Evolutionary conservation across 257 asterid species (phyloP), one percentile per base, ranked within the genome.

Genomic region (Penstemon davidsonii): DNA sequence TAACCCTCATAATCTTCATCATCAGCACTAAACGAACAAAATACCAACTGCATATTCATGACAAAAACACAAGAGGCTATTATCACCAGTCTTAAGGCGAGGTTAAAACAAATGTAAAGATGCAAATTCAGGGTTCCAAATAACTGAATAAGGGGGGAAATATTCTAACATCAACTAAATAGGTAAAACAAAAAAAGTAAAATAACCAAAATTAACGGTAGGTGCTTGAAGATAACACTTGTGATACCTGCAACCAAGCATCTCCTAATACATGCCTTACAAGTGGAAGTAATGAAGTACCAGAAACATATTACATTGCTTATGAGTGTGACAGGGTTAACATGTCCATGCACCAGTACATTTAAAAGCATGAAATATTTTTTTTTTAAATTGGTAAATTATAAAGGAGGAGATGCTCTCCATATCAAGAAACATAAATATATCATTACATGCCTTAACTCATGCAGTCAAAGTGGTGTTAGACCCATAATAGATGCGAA

Each of bases 1-100:
- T 84, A 87, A 64, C 99, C 97, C 75, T 88, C 88, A 62, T 87
- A 88, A 75, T 93, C 97, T 76, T 93, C 97, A 83, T 93, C 99
- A 59, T 82, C 88, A 71, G 89, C 84, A 81, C 76, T 79, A 74
- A 81, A 93, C 12, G 99, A 93, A 79, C 88, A 84, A 74, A 93
- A 93, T 55, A 77, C 88, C 78, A 93, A 73, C 99, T 93, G 88
- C 80, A 80, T 8, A 73, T 64, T 64, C 68, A 71, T 25, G 58
- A 59, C 13, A 12, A 41, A 59, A 55, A 55, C 39, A 66, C 70
- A 37, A 50, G 55, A 58, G 54, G 50, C 60, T 42, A 72, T 37
- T 33, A 69, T 45, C 41, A 60, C 42, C 25, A n/a, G 55, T 50
- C 57, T 25, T 8, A 38, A 67, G 47, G 70, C 56, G 13, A 75